phyloP scores from a whole-genome alignment of 108 stramenopile genomes.

The Craspedostauros australis region DNA sequence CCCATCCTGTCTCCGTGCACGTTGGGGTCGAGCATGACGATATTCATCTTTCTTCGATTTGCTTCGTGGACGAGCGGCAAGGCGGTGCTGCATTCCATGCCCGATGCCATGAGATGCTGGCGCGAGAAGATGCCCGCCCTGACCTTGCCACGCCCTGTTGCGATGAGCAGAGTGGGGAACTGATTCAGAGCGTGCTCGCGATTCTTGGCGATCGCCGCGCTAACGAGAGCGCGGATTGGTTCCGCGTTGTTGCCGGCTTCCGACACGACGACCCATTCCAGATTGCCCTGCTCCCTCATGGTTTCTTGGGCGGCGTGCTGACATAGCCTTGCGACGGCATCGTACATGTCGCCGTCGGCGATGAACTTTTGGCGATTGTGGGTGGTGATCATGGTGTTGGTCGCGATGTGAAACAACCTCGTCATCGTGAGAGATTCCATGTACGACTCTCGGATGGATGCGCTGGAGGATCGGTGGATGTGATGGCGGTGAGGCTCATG shows the following conservation, averaged over 20 bases:
- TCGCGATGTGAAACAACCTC: slow-evolving; percentile 52
- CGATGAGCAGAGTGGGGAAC: slow-evolving; percentile 43
- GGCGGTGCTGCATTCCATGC: slow-evolving; percentile 66
- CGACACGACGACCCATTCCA: slow-evolving; percentile 62
- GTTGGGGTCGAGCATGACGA: slow-evolving; percentile 71
- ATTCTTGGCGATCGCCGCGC: slow-evolving; percentile 11
- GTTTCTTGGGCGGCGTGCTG: slow-evolving; percentile 62
- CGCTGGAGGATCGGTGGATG: too few species aligned
- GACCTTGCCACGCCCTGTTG: slow-evolving; percentile 75
- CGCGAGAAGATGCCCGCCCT: slow-evolving; percentile 71
- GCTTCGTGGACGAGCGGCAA: slow-evolving; percentile 60
- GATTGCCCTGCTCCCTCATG: slow-evolving; percentile 47
- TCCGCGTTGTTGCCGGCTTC: slow-evolving; percentile 28
- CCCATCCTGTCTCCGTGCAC: slow-evolving; percentile 54
- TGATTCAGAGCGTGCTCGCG: slow-evolving; percentile 7
- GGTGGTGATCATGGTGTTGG: slow-evolving; percentile 39
- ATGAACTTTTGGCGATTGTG: slow-evolving; percentile 61
- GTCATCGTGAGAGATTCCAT: slow-evolving; percentile 26
- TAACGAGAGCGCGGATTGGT: slow-evolving; percentile 55
- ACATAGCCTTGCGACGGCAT: slow-evolving; percentile 45
- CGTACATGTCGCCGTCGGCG: slow-evolving; percentile 71
- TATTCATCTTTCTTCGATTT: slow-evolving; percentile 46
- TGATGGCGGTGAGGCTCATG: neutral
- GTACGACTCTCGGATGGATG: neutral
- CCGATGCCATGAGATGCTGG: slow-evolving; percentile 50